Percentiles rank a stretch among this genome's conserved stretches.
Evolutionary conservation across 306 rosid species (phyloP).

Genomic region (Vigna radiata): DNA sequence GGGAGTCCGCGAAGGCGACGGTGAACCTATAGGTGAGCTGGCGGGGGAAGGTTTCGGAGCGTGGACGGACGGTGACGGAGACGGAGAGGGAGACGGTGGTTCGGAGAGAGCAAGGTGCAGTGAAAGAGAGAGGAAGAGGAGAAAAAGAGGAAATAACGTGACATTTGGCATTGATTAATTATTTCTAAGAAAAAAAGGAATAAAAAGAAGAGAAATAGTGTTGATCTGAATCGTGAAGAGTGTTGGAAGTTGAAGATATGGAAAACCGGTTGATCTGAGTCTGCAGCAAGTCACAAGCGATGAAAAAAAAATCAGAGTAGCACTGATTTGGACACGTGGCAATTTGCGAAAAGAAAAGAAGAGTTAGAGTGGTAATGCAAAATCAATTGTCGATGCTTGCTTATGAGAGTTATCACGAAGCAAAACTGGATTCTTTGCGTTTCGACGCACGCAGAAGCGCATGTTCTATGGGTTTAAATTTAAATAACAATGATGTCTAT

Average conservation of each 20-base stretch:
- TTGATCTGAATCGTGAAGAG: neutral
- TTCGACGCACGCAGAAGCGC: no score
- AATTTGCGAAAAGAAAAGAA: no score
- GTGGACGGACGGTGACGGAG: conserved; percentile 36
- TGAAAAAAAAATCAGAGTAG: no score
- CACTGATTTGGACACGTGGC: no score
- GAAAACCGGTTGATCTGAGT: neutral
- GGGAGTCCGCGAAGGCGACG: neutral
- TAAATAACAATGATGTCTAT: no score
- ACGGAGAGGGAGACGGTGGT: conserved; percentile 31
- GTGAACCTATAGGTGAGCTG: conserved; percentile 16
- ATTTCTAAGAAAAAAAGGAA: conserved; percentile 26
- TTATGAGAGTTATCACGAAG: no score
- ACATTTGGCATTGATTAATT: conserved; percentile 55
- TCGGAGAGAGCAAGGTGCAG: conserved; percentile 41
- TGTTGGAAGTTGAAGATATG: neutral
- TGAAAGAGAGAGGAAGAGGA: conserved; percentile 41
- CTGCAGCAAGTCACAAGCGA: no score
- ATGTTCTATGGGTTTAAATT: no score
- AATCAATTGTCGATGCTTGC: no score
- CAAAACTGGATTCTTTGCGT: no score
- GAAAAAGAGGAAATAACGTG: conserved; percentile 33
- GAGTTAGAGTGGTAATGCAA: no score
- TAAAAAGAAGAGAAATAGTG: neutral
- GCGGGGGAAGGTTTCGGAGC: conserved; percentile 24